Conservation (phyloP, 2,329 filamentous ascomycete species). For the Neofusicoccum laricinum region DNA sequence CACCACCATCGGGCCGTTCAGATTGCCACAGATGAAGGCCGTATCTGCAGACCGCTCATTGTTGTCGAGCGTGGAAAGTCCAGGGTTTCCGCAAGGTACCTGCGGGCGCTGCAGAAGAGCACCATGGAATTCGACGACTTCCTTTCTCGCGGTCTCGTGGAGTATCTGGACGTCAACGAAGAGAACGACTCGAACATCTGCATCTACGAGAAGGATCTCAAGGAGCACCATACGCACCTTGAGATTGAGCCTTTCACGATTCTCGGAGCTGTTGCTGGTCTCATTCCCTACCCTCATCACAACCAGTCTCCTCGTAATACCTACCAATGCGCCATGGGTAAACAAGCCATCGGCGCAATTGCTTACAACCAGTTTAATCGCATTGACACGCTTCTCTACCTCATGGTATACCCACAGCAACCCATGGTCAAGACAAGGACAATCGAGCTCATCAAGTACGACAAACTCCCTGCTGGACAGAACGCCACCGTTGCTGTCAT, state of each 20-base stretch:
- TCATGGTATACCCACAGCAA: constrained; percentile 95
- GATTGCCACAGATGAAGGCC: constrained; percentile 93
- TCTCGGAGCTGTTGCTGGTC: constrained; percentile 87
- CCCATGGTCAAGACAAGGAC: constrained; percentile 97
- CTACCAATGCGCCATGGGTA: constrained; percentile 99
- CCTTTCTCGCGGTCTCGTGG: constrained; percentile 81
- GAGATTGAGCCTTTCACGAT: constrained; percentile 99
- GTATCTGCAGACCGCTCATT: constrained; percentile 93
- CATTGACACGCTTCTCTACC: constrained; percentile 93
- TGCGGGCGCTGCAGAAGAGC: constrained; percentile 78
- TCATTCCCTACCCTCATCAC: constrained; percentile 98
- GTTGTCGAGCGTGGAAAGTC: constrained; percentile 86
- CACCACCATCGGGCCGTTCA: constrained; percentile 88
- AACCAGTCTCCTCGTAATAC: constrained; percentile 99
- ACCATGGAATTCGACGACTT: constrained; percentile 93
- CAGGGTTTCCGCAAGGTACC: constrained; percentile 73
- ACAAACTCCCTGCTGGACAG: constrained; percentile 93
- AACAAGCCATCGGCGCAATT: constrained; percentile 98
- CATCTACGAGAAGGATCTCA: constrained; percentile 82
- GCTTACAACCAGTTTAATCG: constrained; percentile 97
- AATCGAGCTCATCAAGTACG: constrained; percentile 94
- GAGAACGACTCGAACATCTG: constrained; percentile 96
- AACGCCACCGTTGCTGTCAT: constrained; percentile 98
- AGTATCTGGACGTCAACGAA: constrained; percentile 97
- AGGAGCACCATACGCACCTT: constrained; percentile 80